phyloP scores from a whole-genome alignment of 2,329 filamentous ascomycete genomes.

The Trichoderma oligosporum region DNA sequence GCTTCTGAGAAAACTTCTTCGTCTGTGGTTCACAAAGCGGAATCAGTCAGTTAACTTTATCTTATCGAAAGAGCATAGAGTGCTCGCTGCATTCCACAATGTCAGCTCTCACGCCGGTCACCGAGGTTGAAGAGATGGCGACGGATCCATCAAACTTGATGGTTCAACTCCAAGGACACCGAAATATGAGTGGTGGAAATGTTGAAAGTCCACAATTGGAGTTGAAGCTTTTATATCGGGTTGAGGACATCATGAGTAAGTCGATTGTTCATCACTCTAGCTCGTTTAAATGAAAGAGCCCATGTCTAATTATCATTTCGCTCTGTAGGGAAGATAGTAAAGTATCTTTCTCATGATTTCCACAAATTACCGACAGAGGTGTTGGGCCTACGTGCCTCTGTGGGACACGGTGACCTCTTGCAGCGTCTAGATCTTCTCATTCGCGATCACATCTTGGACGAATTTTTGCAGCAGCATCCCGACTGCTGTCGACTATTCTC shows the following conservation, averaged over 20 bases:
- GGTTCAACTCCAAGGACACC: not conserved
- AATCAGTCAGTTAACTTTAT: too few relatives aligned
- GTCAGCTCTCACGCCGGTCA: not conserved
- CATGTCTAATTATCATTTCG: not conserved
- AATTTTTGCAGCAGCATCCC: conserved; percentile 22
- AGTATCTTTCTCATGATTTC: not conserved
- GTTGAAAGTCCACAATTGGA: not conserved
- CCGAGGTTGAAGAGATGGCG: not conserved
- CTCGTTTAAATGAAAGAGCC: too few relatives aligned
- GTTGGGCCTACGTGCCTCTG: not conserved
- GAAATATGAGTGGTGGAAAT: not conserved
- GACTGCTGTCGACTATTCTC: conserved; percentile 18
- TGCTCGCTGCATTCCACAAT: too few relatives aligned
- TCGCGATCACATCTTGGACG: conserved; percentile 21
- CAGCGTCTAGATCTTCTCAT: conserved; percentile 21
- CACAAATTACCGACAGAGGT: not conserved
- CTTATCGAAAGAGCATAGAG: too few relatives aligned
- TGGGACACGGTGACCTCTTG: not conserved
- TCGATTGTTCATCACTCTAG: not conserved
- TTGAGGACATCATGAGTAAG: conserved; percentile 3
- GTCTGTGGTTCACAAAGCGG: too few relatives aligned
- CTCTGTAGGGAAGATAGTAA: not conserved
- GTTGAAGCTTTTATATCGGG: not conserved
- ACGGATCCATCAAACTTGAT: not conserved
- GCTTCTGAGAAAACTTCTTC: not conserved